These are phyloP conservation scores for Apiotrichum domesticum DNA, from an alignment of 1,284 basidiomycete species.

Conservation along the genomic window DNA sequence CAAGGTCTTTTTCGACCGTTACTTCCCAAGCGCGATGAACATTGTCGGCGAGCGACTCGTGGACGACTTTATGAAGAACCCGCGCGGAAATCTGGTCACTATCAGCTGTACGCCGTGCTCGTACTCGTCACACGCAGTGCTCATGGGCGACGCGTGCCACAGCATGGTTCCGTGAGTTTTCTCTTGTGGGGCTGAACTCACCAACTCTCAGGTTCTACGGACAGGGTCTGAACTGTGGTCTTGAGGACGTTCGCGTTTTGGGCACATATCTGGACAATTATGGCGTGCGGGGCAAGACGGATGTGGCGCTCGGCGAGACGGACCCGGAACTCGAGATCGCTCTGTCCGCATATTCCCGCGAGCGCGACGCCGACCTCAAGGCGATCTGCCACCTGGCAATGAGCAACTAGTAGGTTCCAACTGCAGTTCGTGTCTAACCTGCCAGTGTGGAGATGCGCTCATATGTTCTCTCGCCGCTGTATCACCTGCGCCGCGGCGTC, in stretches of 20 bases:
- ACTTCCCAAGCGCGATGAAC: conserved; percentile 82
- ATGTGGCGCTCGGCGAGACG: conserved; percentile 32
- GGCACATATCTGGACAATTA: conserved; percentile 66
- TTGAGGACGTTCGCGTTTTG: conserved; percentile 92
- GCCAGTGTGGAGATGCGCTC: conserved; percentile 88
- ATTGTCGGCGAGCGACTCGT: conserved; percentile 77
- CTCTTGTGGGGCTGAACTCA: neutral
- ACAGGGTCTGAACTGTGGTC: conserved; percentile 94
- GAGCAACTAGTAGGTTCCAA: conserved; percentile 73
- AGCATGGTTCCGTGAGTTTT: conserved; percentile 65
- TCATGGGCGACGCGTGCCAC: conserved; percentile 92
- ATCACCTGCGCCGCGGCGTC: conserved; percentile 72
- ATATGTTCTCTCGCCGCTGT: conserved; percentile 72
- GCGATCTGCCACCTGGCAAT: conserved; percentile 89
- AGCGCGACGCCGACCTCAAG: conserved; percentile 76
- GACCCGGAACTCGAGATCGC: conserved; percentile 57
- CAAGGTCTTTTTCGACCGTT: conserved; percentile 67
- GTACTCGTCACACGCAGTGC: conserved; percentile 77
- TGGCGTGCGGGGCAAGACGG: conserved; percentile 52
- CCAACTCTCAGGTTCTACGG: conserved; percentile 76
- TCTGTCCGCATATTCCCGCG: conserved; percentile 68
- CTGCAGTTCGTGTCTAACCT: neutral
- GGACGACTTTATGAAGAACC: conserved; percentile 71
- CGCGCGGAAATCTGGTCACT: conserved; percentile 80
- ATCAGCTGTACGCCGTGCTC: conserved; percentile 87